phyloP scores from a whole-genome alignment of 2,329 filamentous ascomycete genomes.

The Didymella arachidicola region DNA sequence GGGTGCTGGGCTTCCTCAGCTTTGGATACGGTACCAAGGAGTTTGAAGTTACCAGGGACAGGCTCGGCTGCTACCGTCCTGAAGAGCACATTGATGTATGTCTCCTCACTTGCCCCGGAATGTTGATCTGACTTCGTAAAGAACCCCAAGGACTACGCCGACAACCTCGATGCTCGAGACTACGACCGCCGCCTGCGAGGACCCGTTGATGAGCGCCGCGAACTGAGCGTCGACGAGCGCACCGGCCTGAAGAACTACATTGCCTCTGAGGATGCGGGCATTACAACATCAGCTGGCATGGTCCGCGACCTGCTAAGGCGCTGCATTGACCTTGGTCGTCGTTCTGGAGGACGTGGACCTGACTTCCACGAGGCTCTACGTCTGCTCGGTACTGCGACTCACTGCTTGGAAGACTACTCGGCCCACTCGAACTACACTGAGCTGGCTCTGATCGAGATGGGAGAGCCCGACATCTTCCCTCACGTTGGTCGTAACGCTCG shows the following conservation, averaged over 20 bases:
- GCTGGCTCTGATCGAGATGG: constrained; percentile 85
- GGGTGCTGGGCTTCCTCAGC: constrained; percentile 87
- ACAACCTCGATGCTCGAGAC: constrained; percentile 82
- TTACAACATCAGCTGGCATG: constrained; percentile 82
- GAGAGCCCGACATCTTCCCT: constrained; percentile 81
- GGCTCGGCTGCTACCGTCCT: constrained; percentile 77
- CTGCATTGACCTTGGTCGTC: constrained; percentile 81
- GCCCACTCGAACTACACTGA: constrained; percentile 95
- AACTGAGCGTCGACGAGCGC: constrained; percentile 77
- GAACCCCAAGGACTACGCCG: constrained; percentile 72
- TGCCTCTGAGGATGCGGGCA: constrained; percentile 78
- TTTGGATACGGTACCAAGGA: constrained; percentile 85
- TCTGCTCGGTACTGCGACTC: constrained; percentile 83
- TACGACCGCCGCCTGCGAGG: constrained; percentile 84
- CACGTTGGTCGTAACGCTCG: constrained; percentile 81
- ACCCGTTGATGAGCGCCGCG: constrained; percentile 78
- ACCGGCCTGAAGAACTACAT: constrained; percentile 88
- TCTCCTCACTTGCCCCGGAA: not conserved
- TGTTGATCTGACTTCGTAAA: constrained; percentile 15
- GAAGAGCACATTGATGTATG: constrained; percentile 75
- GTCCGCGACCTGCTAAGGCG: constrained; percentile 75
- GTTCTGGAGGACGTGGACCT: constrained; percentile 74
- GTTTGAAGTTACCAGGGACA: constrained; percentile 81
- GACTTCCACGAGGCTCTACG: constrained; percentile 88
- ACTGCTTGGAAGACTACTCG: constrained; percentile 88